Percentiles rank a stretch among this genome's conserved stretches.
Evolutionary conservation across 768 basidiomycete genomes (phyloP).

Genomic region (Hygrophoropsis aurantiaca): DNA sequence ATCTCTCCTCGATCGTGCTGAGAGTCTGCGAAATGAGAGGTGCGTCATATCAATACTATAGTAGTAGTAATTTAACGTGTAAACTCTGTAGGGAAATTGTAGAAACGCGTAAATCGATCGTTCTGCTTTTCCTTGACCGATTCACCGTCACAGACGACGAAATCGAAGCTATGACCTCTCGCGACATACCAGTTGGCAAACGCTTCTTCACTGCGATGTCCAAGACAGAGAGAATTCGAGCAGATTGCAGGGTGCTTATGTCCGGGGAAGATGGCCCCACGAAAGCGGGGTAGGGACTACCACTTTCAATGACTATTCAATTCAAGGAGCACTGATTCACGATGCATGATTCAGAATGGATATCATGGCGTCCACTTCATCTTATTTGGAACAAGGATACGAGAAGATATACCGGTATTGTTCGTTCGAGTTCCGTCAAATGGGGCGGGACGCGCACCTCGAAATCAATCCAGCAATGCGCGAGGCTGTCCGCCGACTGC

Average conservation of each 20-base stretch:
- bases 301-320: not conserved
- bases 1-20: slow-evolving; percentile 79
- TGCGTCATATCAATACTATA: slow-evolving; percentile 26
- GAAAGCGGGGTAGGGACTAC: slow-evolving; percentile 61
- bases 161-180: slow-evolving; percentile 68
- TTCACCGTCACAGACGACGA: slow-evolving; percentile 85
- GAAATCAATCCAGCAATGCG: slow-evolving; percentile 66
- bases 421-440: slow-evolving; percentile 79
- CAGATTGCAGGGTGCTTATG: slow-evolving; percentile 85
- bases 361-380: slow-evolving; percentile 81
- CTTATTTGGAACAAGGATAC: slow-evolving; percentile 85
- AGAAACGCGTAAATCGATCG: slow-evolving; percentile 70
- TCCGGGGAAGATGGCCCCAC: slow-evolving; percentile 81
- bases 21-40: slow-evolving; percentile 73
- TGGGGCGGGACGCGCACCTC: slow-evolving; percentile 70
- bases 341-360: slow-evolving; percentile 77
- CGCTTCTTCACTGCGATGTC: slow-evolving; percentile 86
- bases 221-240: slow-evolving; percentile 77
- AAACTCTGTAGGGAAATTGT: slow-evolving; percentile 55
- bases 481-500: slow-evolving; percentile 73
- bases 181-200: slow-evolving; percentile 73
- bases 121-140: slow-evolving; percentile 74
- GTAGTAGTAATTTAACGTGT: not conserved
- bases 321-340: not conserved
- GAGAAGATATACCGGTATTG: slow-evolving; percentile 88